A percentile compares a stretch with the other conserved stretches of the same genome.
phyloP scores from a whole-genome alignment of 345 rosid genomes.

The Bretschneidera sinensis region DNA sequence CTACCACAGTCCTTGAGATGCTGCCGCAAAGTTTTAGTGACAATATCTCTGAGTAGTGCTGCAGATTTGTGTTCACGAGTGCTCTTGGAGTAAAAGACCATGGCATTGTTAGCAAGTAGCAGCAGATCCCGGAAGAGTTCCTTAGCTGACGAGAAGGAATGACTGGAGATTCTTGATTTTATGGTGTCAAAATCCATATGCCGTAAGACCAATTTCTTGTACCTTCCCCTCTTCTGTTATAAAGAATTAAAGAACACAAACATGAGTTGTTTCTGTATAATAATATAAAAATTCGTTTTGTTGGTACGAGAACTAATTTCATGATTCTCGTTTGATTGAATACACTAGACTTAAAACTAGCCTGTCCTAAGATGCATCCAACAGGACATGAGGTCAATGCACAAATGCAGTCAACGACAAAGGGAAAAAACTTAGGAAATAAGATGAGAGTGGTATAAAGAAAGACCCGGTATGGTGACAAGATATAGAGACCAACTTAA shows the following conservation, averaged over 20 bases:
- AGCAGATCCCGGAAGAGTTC: constrained; percentile 71
- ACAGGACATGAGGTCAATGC: background rate
- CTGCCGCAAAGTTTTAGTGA: constrained; percentile 40
- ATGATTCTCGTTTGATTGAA: too few species aligned
- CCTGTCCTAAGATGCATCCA: too few species aligned
- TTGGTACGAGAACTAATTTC: too few species aligned
- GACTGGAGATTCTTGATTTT: constrained; percentile 48
- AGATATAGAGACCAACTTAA: too few species aligned
- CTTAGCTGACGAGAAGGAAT: constrained; percentile 36
- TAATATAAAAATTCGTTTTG: background rate
- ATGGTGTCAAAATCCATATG: constrained; percentile 76
- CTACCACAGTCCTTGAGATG: constrained; percentile 30
- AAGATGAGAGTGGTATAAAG: too few species aligned
- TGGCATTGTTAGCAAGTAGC: constrained; percentile 68
- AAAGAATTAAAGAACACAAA: constrained; percentile 3
- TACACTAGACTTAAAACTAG: too few species aligned
- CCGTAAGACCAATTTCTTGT: constrained; percentile 65
- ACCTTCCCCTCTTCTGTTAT: constrained; percentile 79
- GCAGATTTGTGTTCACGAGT: constrained; percentile 87
- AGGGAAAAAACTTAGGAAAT: too few species aligned
- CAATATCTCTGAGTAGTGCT: constrained; percentile 45
- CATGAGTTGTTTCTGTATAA: constrained; percentile 8
- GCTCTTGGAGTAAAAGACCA: constrained; percentile 67
- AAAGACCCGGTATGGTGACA: too few species aligned
- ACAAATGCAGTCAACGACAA: background rate